phyloP scores from a whole-genome alignment of 2,329 filamentous ascomycete species.

The Lomentospora prolificans region DNA sequence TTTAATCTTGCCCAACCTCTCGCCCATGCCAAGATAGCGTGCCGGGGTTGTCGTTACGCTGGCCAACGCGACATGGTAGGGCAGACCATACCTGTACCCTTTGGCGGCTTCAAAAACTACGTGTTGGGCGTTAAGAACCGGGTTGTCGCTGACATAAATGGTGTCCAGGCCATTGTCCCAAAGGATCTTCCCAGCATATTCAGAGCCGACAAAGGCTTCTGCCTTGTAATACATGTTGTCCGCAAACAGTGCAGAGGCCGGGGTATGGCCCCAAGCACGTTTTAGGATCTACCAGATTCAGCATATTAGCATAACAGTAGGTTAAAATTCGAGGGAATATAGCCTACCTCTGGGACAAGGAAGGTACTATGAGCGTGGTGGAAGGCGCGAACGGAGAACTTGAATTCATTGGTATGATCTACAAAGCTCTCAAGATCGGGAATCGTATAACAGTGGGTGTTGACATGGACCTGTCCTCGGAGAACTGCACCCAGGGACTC shows the following conservation, averaged over 20 bases:
- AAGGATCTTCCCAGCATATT: conserved; percentile 56
- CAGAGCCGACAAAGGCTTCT: conserved; percentile 54
- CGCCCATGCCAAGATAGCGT: conserved; percentile 44
- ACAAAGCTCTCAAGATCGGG: conserved; percentile 61
- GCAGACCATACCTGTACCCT: conserved; percentile 48
- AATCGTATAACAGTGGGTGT: conserved; percentile 63
- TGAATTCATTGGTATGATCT: conserved; percentile 62
- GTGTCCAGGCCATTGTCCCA: conserved; percentile 55
- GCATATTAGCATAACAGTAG: neutral
- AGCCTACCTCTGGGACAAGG: conserved; percentile 52
- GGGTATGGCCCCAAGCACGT: conserved; percentile 43
- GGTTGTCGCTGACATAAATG: conserved; percentile 63
- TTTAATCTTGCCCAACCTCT: conserved; percentile 52
- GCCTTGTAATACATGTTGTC: conserved; percentile 67
- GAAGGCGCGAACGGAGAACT: conserved; percentile 55
- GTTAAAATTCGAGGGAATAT: no score
- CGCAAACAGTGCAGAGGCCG: conserved; percentile 55
- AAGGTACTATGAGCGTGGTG: conserved; percentile 62
- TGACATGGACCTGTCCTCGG: conserved; percentile 57
- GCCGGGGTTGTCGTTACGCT: conserved; percentile 50
- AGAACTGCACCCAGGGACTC: conserved; percentile 53
- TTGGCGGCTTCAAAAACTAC: conserved; percentile 57
- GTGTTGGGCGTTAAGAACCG: conserved; percentile 59
- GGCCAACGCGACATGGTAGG: conserved; percentile 49
- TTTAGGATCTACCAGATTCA: conserved; percentile 35